phyloP scores from a whole-genome alignment of 2,329 filamentous ascomycete species.

The Emergomyces orientalis region DNA sequence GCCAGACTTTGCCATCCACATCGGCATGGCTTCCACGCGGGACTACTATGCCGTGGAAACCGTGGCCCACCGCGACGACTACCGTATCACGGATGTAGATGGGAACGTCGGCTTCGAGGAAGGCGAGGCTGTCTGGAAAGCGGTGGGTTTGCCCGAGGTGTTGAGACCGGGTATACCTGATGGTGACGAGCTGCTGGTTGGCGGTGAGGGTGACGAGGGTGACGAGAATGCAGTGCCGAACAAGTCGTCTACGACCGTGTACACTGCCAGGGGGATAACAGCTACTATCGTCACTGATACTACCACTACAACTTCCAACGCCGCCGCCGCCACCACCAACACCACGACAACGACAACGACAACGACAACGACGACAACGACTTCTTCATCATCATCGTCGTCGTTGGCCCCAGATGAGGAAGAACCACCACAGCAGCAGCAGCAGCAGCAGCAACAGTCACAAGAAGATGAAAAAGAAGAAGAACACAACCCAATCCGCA shows the following conservation, averaged over 20 bases:
- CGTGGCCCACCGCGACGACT: conserved; percentile 61
- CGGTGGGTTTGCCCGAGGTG: conserved; percentile 41
- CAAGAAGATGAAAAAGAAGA: background rate
- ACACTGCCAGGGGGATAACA: background rate
- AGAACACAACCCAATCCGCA: background rate
- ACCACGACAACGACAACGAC: background rate
- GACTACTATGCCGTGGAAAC: conserved; percentile 63
- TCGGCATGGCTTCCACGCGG: conserved; percentile 63
- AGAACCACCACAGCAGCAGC: background rate
- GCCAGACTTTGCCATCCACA: conserved; percentile 63
- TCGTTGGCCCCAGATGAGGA: background rate
- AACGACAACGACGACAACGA: background rate
- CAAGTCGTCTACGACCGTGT: background rate
- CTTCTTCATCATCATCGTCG: background rate
- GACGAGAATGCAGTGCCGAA: background rate
- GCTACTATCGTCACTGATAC: background rate
- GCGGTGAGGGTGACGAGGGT: background rate
- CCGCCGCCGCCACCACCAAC: background rate
- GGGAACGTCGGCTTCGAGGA: conserved; percentile 35
- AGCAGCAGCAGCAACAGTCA: background rate
- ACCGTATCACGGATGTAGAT: conserved; percentile 62
- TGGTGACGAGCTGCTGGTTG: background rate
- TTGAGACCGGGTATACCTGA: conserved; percentile 41
- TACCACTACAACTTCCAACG: background rate
- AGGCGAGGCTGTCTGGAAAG: conserved; percentile 42